Conservation (phyloP, 208 protist genomes). For the Strigomonas culicis region DNA sequence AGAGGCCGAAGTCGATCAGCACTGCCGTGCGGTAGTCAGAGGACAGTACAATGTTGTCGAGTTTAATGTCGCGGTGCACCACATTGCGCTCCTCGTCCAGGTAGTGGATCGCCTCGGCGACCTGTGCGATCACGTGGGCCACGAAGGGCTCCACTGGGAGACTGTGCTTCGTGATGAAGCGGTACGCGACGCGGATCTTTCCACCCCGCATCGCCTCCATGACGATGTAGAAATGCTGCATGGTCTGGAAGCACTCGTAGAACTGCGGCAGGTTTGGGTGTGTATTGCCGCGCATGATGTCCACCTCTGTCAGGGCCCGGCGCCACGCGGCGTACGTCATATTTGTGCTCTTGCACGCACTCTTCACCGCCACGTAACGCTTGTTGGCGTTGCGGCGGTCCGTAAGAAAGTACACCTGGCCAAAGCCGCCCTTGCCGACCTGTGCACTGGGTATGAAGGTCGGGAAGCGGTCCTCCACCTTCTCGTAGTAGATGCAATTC, state of each 20-base stretch:
- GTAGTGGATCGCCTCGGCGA: conserved; percentile 61
- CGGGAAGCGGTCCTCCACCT: conserved; percentile 35
- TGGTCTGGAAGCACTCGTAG: conserved; percentile 72
- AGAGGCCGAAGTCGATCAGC: conserved; percentile 87
- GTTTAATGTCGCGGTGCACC: conserved; percentile 85
- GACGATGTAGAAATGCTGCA: conserved; percentile 46
- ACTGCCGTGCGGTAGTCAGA: conserved; percentile 53
- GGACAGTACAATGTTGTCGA: conserved; percentile 81
- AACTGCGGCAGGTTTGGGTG: conserved; percentile 56
- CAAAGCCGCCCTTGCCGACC: conserved; percentile 35
- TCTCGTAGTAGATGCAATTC: conserved; percentile 18
- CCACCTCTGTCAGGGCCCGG: conserved; percentile 30
- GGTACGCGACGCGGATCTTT: conserved; percentile 38
- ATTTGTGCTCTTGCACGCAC: conserved; percentile 20
- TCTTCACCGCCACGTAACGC: conserved; percentile 32
- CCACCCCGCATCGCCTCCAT: conserved; percentile 78
- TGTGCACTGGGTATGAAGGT: conserved; percentile 29
- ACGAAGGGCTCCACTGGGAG: conserved; percentile 49
- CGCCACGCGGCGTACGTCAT: conserved; percentile 20
- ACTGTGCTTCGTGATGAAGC: conserved; percentile 30
- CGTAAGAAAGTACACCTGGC: conserved; percentile 41
- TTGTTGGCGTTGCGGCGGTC: conserved; percentile 18
- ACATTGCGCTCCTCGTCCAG: conserved; percentile 54
- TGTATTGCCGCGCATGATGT: conserved; percentile 35
- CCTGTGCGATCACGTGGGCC: conserved; percentile 51